phyloP scores from a whole-genome alignment of 805 yeast species.

The Yamadazyma takamatsuzukensis region DNA sequence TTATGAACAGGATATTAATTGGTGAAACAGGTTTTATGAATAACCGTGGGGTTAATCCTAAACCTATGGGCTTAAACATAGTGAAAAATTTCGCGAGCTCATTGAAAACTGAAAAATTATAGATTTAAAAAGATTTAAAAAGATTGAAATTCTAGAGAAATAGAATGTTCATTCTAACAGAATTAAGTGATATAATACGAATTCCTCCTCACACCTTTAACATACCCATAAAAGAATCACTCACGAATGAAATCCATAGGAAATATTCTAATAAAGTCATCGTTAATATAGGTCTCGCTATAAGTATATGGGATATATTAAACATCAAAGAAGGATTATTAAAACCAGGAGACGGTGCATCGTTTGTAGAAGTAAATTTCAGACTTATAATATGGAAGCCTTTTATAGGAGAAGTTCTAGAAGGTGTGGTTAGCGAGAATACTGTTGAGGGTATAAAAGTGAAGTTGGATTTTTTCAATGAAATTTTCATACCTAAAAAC shows the following conservation, averaged over 20 bases:
- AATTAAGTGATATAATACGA: conserved; percentile 78
- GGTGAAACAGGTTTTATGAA: no score
- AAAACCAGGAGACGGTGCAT: conserved; percentile 92
- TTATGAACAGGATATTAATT: no score
- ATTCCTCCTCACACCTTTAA: conserved; percentile 84
- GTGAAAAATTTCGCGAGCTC: no score
- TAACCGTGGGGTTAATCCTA: no score
- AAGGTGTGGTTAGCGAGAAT: conserved; percentile 92
- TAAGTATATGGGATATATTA: conserved; percentile 79
- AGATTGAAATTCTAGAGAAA: no score
- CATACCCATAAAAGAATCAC: conserved; percentile 65
- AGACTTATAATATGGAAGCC: conserved; percentile 86
- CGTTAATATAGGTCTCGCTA: conserved; percentile 77
- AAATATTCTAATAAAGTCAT: conserved; percentile 86
- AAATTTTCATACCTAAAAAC: conserved; percentile 81
- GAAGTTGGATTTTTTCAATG: conserved; percentile 85
- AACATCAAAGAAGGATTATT: conserved; percentile 84
- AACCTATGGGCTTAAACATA: no score
- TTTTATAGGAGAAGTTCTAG: conserved; percentile 85
- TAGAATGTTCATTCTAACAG: conserved; percentile 90
- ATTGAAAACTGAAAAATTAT: no score
- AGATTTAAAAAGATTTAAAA: no score
- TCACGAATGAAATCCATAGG: conserved; percentile 74
- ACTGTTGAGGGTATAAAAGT: conserved; percentile 83
- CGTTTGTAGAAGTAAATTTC: conserved; percentile 70